phyloP scores from a whole-genome alignment of 164 flowering plant genomes.

The Magnolia changhungtana region DNA sequence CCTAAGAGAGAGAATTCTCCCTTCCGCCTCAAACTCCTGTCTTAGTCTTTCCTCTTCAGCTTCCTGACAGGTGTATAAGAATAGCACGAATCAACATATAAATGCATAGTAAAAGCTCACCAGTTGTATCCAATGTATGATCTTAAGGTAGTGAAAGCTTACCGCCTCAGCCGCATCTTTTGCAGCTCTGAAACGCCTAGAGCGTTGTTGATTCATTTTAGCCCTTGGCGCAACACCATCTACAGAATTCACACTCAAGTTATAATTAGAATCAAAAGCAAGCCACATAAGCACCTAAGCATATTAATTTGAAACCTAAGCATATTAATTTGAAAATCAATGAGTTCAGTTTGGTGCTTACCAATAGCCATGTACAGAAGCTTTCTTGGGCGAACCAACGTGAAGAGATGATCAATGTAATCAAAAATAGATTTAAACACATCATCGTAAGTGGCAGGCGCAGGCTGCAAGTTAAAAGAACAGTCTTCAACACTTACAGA shows the following conservation, averaged over 20 bases:
- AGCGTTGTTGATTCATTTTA: constrained; percentile 98
- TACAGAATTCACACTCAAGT: constrained; percentile 22
- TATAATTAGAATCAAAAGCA: not conserved
- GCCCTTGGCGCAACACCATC: constrained; percentile 99
- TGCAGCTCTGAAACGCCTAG: constrained; percentile 96
- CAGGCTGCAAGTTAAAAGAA: constrained; percentile 53
- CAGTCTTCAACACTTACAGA: not conserved
- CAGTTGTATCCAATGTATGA: not conserved
- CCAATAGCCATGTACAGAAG: constrained; percentile 96
- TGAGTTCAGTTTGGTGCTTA: constrained; percentile 26
- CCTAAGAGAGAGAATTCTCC: constrained; percentile 34
- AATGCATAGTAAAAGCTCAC: not conserved
- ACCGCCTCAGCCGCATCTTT: constrained; percentile 98
- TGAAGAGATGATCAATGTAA: constrained; percentile 86
- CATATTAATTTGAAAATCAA: not conserved
- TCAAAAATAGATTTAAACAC: constrained; percentile 84
- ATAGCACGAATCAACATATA: not conserved
- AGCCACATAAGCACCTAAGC: not conserved
- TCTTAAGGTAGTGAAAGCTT: constrained; percentile 19
- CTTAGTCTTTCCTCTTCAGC: constrained; percentile 87
- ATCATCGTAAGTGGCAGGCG: constrained; percentile 80
- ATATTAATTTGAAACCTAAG: no score
- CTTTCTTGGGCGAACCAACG: constrained; percentile 91
- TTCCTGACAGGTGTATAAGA: constrained; percentile 42
- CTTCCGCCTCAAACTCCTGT: constrained; percentile 66